Percentiles rank a stretch among this genome's conserved stretches.
These are phyloP conservation scores for Paecilomyces variotii DNA, from an alignment of 2,329 filamentous ascomycete genomes.

Conservation along the genomic window DNA sequence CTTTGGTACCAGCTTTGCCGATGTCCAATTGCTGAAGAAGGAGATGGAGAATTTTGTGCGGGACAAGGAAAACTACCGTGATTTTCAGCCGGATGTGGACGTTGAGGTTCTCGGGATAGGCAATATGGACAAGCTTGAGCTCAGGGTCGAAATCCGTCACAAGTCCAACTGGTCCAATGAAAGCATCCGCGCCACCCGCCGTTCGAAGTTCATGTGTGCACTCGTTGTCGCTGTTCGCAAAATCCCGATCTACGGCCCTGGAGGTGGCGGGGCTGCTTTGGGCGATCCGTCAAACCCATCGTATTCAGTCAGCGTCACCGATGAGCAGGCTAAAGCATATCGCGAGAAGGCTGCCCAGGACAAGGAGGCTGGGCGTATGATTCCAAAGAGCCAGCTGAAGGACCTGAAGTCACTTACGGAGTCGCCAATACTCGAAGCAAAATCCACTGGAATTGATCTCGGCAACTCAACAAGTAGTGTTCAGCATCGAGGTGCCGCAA, in stretches of 20 bases:
- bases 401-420: conserved; percentile 5
- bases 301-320: conserved; percentile 70
- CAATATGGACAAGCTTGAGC: conserved; percentile 77
- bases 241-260: conserved; percentile 77
- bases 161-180: conserved; percentile 94
- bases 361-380: conserved; percentile 59
- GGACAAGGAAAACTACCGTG: conserved; percentile 74
- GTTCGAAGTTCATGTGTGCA: conserved; percentile 96
- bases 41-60: conserved; percentile 84
- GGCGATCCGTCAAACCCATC: conserved; percentile 61
- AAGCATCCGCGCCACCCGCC: conserved; percentile 65
- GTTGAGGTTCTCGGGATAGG: conserved; percentile 72
- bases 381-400: conserved; percentile 39
- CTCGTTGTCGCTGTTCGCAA: conserved; percentile 76
- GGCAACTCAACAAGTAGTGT: conserved; percentile 16
- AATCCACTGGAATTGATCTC: conserved; percentile 23
- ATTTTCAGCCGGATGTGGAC: conserved; percentile 79
- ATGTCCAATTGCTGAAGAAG: conserved; percentile 72
- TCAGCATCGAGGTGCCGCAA: conserved; percentile 22
- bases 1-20: conserved; percentile 82
- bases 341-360: conserved; percentile 52
- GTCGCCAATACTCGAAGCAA: conserved; percentile 7
- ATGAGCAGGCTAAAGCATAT: conserved; percentile 57
- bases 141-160: conserved; percentile 78
- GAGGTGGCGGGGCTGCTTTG: conserved; percentile 58